Base-by-base conservation (phyloP, 768 basidiomycete genomes). In the Punctularia strigosozonata region DNA sequence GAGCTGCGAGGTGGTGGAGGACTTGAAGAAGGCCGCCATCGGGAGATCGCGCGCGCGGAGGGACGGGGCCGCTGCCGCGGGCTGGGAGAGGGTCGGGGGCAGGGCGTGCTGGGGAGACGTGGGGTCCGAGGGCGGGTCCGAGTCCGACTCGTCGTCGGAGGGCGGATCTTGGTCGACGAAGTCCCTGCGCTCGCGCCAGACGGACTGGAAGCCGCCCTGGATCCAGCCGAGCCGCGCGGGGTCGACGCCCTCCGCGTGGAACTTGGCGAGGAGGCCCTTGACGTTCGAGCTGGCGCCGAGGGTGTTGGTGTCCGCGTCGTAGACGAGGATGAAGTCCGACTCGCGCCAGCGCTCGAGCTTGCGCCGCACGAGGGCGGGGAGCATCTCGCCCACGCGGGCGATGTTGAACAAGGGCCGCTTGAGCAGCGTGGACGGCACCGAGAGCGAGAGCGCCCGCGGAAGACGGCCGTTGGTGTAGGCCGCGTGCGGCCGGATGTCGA, bases 341-440 rank as follows among this genome's bases (percentile, higher is more conserved):
- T 63, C 54, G 6, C 58, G 58, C 78, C 82, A 87, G 2, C 63
- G 51, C 10, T 66, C 56, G 50, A 91, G 86, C 40, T 68, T 66
- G 23, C 63, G 54, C 22, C 80, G 73, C 7, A 66, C 50, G 28
- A 58, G 43, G 5, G 73, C 74, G 6, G 82, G 72, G n/a, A 98
- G 71, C 81, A 92, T 91, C 20, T 75, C 75, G 5, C 73, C 63
- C 20, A 98, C 70, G 30, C 78, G 78, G 30, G 75, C 66, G 6
- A 94, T 69, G 20, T 85, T 80, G 63, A 90, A 94, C 3, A 80
- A 68, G 1, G 90, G 90, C 1, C 92, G 79, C 46, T 89, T 90
- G 54, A 98, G 79, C 17, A 97, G 79, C 0, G 91, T 97, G 3
- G 92, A 90, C 1, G 94, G 92, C 4, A 95, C 85, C 34, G 85